Evolutionary conservation across 2,329 filamentous ascomycete species (phyloP).

Genomic region (Alternaria sp.): DNA sequence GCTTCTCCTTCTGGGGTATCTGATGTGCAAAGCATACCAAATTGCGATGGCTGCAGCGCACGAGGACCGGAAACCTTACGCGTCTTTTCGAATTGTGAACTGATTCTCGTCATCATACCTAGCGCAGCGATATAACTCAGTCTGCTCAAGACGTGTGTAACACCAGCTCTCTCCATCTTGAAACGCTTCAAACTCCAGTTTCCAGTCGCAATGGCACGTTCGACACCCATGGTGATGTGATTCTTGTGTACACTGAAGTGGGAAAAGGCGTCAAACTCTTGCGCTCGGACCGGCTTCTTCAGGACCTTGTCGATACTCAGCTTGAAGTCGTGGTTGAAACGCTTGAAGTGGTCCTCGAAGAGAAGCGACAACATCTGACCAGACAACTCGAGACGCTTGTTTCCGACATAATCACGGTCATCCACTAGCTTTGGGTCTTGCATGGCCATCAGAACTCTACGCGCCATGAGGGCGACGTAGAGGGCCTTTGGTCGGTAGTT

Average conservation of each 20-base stretch:
- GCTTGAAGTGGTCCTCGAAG: conserved; percentile 98
- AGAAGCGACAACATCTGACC: conserved; percentile 92
- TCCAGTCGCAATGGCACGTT: conserved; percentile 93
- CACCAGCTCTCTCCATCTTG: conserved; percentile 96
- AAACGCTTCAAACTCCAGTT: conserved; percentile 99
- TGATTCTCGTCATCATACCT: conserved; percentile 99
- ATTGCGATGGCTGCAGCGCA: conserved; percentile 95
- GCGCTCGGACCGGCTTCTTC: conserved; percentile 89
- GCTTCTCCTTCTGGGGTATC: conserved; percentile 99
- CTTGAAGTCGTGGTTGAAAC: conserved; percentile 88
- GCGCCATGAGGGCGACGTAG: conserved; percentile 96
- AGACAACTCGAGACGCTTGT: conserved; percentile 93
- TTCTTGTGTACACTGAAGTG: conserved; percentile 86
- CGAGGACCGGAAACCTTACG: conserved; percentile 94
- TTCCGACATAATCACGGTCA: conserved; percentile 96
- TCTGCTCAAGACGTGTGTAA: conserved; percentile 94
- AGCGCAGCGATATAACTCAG: conserved; percentile 96
- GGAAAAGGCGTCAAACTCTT: conserved; percentile 85
- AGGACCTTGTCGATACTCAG: conserved; percentile 93
- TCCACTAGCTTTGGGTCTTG: conserved; percentile 90
- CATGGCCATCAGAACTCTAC: conserved; percentile 93
- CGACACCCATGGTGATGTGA: conserved; percentile 90
- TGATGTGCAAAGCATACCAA: conserved; percentile 96
- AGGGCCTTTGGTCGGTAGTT: conserved; percentile 98
- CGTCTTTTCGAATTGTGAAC: conserved; percentile 98